Base-by-base conservation (phyloP, 768 basidiomycete species). In the Auriscalpium microsporum region DNA sequence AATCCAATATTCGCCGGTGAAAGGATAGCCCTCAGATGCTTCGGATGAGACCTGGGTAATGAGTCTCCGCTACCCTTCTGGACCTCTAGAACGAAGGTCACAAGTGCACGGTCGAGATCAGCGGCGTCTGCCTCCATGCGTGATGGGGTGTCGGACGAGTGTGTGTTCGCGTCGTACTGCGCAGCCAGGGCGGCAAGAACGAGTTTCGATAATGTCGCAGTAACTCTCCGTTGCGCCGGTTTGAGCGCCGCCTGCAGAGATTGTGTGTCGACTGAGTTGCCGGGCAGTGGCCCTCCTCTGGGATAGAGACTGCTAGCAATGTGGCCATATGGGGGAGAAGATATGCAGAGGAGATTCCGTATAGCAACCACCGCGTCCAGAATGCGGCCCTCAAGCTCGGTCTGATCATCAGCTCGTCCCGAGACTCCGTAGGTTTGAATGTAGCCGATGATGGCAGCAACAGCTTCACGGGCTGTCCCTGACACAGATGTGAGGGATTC, bases 171-270 rank as follows among this genome's bases (percentile, higher is more conserved):
- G 63, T 90, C 86, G 57, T 88, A 90, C 63, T 87, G 83, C 71
- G 90, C 85, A 0, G 94, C 92, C 49, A 95, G 86, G n/a, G 90
- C 84, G 8, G 88, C 90, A 3, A 96, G 80, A 34, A 95, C 89
- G 33, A 97, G 76, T 66, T 94, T 87, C 17, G 90, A 94, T 9
- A 95, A 74, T 0, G 91, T 92, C 8, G 91, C 89, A 2, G 91
- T 90, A 35, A 95, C 86, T 63, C 90, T 90, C 51, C 90, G 78
- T 55, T 91, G 90, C 0, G 83, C 82, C 8, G 86, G 85, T 68
- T 91, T 92, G 45, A 92, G 73, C 52, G 70, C 69, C 6, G 65
- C 59, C 57, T 72, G 71, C 8, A 86, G 73, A 3, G 83, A 75
- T 60, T 81, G 78, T 1, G 79, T 53, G 17, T 54, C 36, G 16